A percentile compares a stretch with the other conserved stretches of the same genome.
Evolutionary conservation across 2,329 filamentous ascomycete genomes (phyloP).

Genomic region (Tolypocladium endophyticum): DNA sequence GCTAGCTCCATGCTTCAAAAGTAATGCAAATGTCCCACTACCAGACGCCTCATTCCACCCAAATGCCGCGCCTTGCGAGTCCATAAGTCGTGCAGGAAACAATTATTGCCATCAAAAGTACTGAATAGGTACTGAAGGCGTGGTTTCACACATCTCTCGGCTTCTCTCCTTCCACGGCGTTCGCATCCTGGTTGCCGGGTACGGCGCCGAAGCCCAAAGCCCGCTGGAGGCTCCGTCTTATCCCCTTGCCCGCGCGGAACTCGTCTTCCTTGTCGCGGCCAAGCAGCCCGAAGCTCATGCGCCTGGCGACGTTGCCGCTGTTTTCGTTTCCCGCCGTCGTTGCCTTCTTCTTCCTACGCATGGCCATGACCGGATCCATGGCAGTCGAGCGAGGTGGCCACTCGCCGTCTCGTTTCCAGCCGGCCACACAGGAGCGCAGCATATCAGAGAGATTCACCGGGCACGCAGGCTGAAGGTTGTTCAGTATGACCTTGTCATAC

Average conservation of each 20-base stretch:
- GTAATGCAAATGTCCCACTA: neutral
- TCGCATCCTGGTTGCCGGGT: neutral
- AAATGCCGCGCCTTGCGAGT: neutral
- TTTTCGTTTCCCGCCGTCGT: slow-evolving; percentile 12
- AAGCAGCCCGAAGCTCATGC: slow-evolving; percentile 37
- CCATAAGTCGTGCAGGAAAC: neutral
- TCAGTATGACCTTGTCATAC: slow-evolving; percentile 79
- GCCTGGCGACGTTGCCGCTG: slow-evolving; percentile 21
- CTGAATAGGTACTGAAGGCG: neutral
- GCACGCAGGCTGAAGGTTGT: slow-evolving; percentile 70
- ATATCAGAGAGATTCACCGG: slow-evolving; percentile 82
- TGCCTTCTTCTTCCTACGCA: slow-evolving; percentile 29
- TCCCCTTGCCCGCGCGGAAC: slow-evolving; percentile 23
- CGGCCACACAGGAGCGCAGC: slow-evolving; percentile 68
- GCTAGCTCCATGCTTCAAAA: neutral
- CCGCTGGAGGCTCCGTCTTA: slow-evolving; percentile 35
- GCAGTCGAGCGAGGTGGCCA: slow-evolving; percentile 60
- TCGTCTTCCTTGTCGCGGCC: slow-evolving; percentile 28
- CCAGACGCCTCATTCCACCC: neutral
- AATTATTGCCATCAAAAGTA: neutral
- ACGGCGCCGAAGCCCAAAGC: slow-evolving; percentile 29
- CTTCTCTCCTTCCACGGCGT: neutral
- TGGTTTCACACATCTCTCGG: neutral
- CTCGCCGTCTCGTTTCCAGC: slow-evolving; percentile 88
- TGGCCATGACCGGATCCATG: slow-evolving; percentile 23